These are phyloP conservation scores for Leccinum variicolor DNA, from an alignment of 768 basidiomycete genomes.

Conservation along the genomic window DNA sequence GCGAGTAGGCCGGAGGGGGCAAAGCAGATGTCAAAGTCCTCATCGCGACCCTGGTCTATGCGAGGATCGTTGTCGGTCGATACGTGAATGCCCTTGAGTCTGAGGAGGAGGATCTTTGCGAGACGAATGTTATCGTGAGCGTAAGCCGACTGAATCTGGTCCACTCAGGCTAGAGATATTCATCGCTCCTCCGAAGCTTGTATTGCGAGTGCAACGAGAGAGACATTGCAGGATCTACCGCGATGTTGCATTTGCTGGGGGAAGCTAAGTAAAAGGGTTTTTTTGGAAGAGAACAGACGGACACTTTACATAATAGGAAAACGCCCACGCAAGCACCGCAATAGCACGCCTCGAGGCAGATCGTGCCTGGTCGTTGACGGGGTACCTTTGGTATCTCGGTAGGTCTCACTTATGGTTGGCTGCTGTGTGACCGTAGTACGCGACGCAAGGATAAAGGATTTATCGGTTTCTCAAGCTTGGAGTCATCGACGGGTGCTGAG, in stretches of 20 bases:
- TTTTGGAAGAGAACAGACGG: slow-evolving; percentile 5
- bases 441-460: slow-evolving; percentile 19
- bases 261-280: slow-evolving; percentile 25
- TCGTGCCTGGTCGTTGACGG: neutral
- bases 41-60: slow-evolving; percentile 55
- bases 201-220: slow-evolving; percentile 41
- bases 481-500: slow-evolving; percentile 51
- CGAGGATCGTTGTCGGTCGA: slow-evolving; percentile 58
- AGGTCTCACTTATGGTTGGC: slow-evolving; percentile 16
- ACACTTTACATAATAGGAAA: neutral
- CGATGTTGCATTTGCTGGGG: slow-evolving; percentile 29
- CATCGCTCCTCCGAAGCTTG: slow-evolving; percentile 42
- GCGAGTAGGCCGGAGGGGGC: slow-evolving; percentile 36
- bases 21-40: slow-evolving; percentile 41
- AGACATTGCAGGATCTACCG: slow-evolving; percentile 42
- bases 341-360: neutral
- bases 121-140: slow-evolving; percentile 64
- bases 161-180: slow-evolving; percentile 50
- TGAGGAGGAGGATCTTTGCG: slow-evolving; percentile 61
- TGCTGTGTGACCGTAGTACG: slow-evolving; percentile 24
- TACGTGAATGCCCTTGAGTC: slow-evolving; percentile 59
- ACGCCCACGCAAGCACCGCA: neutral
- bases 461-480: slow-evolving; percentile 31
- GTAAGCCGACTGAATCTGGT: slow-evolving; percentile 66
- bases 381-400: slow-evolving; percentile 1